These are phyloP conservation scores for Uromyces viciae-fabae DNA, from an alignment of 1,284 basidiomycete genomes.

Conservation along the genomic window DNA sequence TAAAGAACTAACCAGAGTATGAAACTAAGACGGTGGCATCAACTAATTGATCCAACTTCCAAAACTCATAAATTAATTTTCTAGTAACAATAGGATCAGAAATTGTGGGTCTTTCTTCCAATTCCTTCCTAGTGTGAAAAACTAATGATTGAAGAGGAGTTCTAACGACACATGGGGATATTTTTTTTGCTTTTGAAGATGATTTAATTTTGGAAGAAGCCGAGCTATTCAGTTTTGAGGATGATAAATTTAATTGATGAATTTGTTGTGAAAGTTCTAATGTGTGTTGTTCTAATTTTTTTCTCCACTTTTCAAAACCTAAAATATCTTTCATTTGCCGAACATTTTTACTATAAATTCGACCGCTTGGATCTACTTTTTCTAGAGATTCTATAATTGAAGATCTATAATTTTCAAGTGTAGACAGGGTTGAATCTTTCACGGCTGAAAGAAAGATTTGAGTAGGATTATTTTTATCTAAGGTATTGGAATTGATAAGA, in stretches of 20 bases:
- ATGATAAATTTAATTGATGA: background rate
- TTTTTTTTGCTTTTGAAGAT: too few species aligned
- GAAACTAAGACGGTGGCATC: slow-evolving; percentile 36
- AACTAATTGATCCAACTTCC: slow-evolving; percentile 24
- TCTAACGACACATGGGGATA: background rate
- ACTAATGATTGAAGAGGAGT: background rate
- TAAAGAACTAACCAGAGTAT: slow-evolving; percentile 22
- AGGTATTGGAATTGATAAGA: background rate
- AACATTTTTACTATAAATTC: slow-evolving; percentile 40
- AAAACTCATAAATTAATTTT: slow-evolving; percentile 26
- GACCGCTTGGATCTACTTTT: slow-evolving; percentile 17
- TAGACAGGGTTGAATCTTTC: slow-evolving; percentile 25
- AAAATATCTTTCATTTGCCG: slow-evolving; percentile 40
- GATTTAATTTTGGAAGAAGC: too few species aligned
- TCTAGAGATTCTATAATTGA: slow-evolving; percentile 24
- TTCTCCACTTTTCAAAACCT: slow-evolving; percentile 36
- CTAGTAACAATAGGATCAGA: background rate
- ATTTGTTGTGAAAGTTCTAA: background rate
- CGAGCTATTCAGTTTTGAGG: background rate
- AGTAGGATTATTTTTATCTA: background rate
- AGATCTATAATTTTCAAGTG: slow-evolving; percentile 8
- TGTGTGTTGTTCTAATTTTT: background rate
- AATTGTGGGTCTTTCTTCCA: slow-evolving; percentile 27
- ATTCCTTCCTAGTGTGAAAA: slow-evolving; percentile 11
- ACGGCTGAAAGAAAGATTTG: background rate